Evolutionary conservation across 2,329 filamentous ascomycete species (phyloP).

Genomic region (Microdochium trichocladiopsis): DNA sequence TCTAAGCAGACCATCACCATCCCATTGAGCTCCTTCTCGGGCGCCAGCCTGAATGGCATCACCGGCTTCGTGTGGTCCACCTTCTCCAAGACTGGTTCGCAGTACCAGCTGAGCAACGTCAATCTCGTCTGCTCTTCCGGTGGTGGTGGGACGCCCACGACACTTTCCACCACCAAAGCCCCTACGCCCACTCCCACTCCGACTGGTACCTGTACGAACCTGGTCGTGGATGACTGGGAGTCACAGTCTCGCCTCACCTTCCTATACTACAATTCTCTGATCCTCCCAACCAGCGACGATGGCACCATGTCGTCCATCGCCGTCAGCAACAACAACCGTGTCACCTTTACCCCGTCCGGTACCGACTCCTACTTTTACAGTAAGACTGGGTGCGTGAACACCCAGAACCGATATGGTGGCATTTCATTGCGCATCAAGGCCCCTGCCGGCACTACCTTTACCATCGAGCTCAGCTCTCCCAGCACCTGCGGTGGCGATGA

Average conservation of each 20-base stretch:
- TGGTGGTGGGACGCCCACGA: neutral
- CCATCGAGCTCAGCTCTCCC: conserved; percentile 42
- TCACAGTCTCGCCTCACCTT: conserved; percentile 57
- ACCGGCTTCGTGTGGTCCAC: conserved; percentile 2
- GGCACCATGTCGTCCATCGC: conserved; percentile 47
- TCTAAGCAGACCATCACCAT: conserved; percentile 3
- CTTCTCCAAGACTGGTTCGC: conserved; percentile 1
- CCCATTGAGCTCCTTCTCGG: conserved; percentile 1
- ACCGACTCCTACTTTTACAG: conserved; percentile 50
- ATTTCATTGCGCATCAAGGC: conserved; percentile 50
- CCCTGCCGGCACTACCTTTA: conserved; percentile 39
- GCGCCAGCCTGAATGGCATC: conserved; percentile 1
- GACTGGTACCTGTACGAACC: conserved; percentile 24
- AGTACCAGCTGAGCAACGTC: conserved; percentile 2
- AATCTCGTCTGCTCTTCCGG: conserved; percentile 2
- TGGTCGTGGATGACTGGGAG: conserved; percentile 52
- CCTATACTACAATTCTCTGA: conserved; percentile 52
- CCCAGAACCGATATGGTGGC: conserved; percentile 42
- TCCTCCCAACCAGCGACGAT: conserved; percentile 48
- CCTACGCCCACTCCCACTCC: neutral
- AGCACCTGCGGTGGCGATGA: conserved; percentile 31
- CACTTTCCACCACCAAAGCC: neutral
- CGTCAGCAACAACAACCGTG: conserved; percentile 41
- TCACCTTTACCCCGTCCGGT: conserved; percentile 42
- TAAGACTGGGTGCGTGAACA: conserved; percentile 46